Conservation (phyloP, 345 rosid species). For the Citrus australasica region DNA sequence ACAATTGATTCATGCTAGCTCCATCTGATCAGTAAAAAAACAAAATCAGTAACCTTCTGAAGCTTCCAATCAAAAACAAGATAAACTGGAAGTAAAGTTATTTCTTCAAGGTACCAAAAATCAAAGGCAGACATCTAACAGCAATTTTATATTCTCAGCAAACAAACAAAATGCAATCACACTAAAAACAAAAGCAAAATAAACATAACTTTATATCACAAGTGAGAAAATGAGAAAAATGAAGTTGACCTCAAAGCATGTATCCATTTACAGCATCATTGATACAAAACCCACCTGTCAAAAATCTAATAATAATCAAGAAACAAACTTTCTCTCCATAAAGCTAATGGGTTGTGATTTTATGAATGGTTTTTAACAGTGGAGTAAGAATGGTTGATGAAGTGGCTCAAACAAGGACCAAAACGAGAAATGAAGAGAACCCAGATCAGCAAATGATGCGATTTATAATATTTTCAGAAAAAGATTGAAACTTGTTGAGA, state of each 20-base stretch:
- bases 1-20: conserved; percentile 5
- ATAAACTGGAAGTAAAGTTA: background rate
- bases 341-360: background rate
- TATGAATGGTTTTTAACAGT: conserved; percentile 13
- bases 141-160: conserved; percentile 7
- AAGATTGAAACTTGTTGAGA: conserved; percentile 12
- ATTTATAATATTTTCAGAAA: background rate
- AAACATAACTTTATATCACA: background rate
- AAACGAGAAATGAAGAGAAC: conserved; percentile 10
- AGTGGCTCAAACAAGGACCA: conserved; percentile 13
- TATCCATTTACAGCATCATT: conserved; percentile 19
- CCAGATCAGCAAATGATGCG: conserved; percentile 24
- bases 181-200: background rate
- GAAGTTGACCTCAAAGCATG: conserved; percentile 26
- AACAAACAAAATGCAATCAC: conserved; percentile 13
- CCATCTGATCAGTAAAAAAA: background rate
- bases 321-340: background rate
- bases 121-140: conserved; percentile 8
- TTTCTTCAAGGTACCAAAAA: conserved; percentile 10
- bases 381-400: background rate
- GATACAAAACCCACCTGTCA: conserved; percentile 11
- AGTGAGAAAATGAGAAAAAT: background rate
- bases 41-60: background rate
- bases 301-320: conserved; percentile 23
- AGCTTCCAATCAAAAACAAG: background rate